These are phyloP conservation scores for Pythium rishiriense DNA, from an alignment of 352 stramenopile species.

Conservation along the genomic window DNA sequence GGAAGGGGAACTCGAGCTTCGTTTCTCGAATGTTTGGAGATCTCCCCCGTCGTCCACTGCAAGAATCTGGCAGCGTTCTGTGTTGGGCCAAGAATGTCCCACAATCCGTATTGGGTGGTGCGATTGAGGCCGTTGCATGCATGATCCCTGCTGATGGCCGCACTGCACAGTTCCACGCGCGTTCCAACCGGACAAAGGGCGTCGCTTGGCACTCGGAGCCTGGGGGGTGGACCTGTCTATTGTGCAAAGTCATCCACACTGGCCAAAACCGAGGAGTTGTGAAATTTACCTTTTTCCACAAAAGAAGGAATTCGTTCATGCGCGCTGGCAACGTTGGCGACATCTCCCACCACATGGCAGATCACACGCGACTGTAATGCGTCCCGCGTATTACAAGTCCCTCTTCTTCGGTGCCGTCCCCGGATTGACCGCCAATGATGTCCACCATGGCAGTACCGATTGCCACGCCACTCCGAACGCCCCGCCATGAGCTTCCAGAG, in stretches of 20 bases:
- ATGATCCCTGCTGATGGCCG: neutral
- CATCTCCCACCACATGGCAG: neutral
- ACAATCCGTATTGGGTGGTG: neutral
- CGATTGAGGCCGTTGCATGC: neutral
- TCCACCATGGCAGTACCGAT: too few species aligned
- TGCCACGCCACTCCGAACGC: too few species aligned
- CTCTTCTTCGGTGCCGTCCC: neutral
- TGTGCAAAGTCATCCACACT: too few species aligned
- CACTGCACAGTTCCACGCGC: neutral
- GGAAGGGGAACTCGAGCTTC: slow-evolving; percentile 1
- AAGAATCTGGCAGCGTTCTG: neutral
- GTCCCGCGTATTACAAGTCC: neutral
- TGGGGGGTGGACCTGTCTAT: too few species aligned
- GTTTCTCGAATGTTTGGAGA: neutral
- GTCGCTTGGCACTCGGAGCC: too few species aligned
- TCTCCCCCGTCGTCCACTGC: neutral
- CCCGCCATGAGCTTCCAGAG: too few species aligned
- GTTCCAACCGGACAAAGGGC: neutral
- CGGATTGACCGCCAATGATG: too few species aligned
- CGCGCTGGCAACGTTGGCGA: neutral
- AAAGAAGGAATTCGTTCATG: neutral
- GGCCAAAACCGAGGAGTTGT: neutral
- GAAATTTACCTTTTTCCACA: neutral
- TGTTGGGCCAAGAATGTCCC: neutral
- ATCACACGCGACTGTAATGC: neutral